Conservation (phyloP, 2,329 filamentous ascomycete species). For the Salinomyces thailandicus region DNA sequence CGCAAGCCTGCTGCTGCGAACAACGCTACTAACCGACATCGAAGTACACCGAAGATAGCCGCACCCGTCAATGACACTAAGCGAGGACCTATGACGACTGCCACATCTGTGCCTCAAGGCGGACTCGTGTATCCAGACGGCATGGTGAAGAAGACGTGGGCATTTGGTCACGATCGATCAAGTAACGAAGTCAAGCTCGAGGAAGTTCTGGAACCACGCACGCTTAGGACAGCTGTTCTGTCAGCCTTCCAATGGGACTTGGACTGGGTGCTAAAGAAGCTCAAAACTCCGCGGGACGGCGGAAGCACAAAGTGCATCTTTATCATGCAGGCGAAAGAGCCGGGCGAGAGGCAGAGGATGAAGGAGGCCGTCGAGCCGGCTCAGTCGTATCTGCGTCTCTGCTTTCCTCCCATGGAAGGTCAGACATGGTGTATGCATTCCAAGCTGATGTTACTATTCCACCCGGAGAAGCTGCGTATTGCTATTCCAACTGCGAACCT, state of each 20-base stretch:
- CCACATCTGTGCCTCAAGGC: slow-evolving; percentile 2
- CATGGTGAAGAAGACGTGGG: slow-evolving; percentile 72
- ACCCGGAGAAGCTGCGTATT: slow-evolving; percentile 60
- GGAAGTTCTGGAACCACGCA: slow-evolving; percentile 65
- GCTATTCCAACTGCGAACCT: slow-evolving; percentile 84
- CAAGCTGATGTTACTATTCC: slow-evolving; percentile 85
- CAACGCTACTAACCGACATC: slow-evolving; percentile 9
- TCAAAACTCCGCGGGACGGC: slow-evolving; percentile 52
- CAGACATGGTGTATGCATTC: slow-evolving; percentile 75
- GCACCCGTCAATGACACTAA: background rate
- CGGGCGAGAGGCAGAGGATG: slow-evolving; percentile 27
- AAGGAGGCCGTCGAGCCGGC: slow-evolving; percentile 19
- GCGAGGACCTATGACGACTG: background rate
- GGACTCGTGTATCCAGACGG: slow-evolving; percentile 46
- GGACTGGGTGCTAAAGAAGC: slow-evolving; percentile 57
- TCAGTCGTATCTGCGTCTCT: slow-evolving; percentile 46
- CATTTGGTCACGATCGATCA: slow-evolving; percentile 48
- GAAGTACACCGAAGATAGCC: slow-evolving; percentile 5
- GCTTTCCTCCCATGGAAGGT: slow-evolving; percentile 72
- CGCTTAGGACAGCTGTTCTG: slow-evolving; percentile 65
- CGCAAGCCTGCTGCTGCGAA: slow-evolving; percentile 15
- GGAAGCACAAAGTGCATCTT: slow-evolving; percentile 40
- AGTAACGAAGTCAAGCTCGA: slow-evolving; percentile 75
- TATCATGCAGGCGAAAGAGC: slow-evolving; percentile 49
- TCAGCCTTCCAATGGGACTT: slow-evolving; percentile 83